Evolutionary conservation across 768 basidiomycete species (phyloP).

Genomic region (Boletus bicolor): DNA sequence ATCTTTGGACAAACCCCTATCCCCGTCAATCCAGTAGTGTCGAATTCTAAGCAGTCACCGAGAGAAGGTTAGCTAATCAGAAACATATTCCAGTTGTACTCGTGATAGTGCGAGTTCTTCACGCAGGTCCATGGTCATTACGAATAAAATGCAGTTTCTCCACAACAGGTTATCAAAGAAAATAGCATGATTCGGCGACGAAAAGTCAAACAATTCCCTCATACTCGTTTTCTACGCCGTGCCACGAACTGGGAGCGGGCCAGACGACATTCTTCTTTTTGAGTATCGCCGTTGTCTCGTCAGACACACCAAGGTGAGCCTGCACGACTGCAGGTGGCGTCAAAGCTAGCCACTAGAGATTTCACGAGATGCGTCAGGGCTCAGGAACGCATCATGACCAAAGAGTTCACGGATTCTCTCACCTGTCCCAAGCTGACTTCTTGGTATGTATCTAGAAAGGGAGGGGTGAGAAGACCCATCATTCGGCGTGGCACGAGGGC

Average conservation of each 20-base stretch:
- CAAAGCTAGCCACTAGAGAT: conserved; percentile 41
- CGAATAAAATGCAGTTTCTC: not conserved
- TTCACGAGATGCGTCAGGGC: not conserved
- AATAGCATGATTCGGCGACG: not conserved
- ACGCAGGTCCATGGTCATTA: no score
- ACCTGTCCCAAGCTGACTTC: conserved; percentile 48
- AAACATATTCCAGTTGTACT: no score
- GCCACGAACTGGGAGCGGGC: conserved; percentile 1
- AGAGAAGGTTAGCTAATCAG: no score
- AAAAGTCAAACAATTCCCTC: not conserved
- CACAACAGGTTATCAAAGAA: not conserved
- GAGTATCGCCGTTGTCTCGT: conserved; percentile 34
- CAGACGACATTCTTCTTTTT: conserved; percentile 39
- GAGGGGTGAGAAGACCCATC: not conserved
- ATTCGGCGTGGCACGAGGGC: not conserved
- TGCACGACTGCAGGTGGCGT: conserved; percentile 46
- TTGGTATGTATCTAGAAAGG: conserved; percentile 20
- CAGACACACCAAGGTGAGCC: conserved; percentile 41
- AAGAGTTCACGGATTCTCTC: conserved; percentile 6
- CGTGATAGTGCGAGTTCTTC: no score
- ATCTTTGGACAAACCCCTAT: no score
- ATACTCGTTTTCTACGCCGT: no score
- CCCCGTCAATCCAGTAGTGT: no score
- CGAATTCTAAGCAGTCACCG: no score
- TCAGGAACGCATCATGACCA: not conserved